Conservation (phyloP, 352 stramenopile genomes). For the Achlya hypogyna region DNA sequence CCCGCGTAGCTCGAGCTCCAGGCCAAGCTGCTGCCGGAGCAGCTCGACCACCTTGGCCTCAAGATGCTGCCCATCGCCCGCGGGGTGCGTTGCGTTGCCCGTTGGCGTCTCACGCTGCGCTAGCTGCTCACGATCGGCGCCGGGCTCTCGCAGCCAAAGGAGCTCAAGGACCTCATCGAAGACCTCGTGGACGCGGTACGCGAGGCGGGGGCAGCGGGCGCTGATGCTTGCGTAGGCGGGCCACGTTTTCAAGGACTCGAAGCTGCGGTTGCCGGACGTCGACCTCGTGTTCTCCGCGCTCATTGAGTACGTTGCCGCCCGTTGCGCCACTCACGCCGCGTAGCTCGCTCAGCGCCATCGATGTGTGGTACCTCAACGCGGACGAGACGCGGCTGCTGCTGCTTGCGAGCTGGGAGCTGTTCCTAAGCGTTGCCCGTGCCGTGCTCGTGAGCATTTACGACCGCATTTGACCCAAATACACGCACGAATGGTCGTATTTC, state of each 20-base stretch:
- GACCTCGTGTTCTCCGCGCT: slow-evolving; percentile 53
- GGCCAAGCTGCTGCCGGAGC: slow-evolving; percentile 5
- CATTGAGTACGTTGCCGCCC: slow-evolving; percentile 35
- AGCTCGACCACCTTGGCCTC: slow-evolving; percentile 17
- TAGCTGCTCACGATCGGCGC: slow-evolving; percentile 60
- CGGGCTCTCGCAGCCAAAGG: slow-evolving; percentile 62
- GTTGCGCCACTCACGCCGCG: neutral
- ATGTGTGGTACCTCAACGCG: slow-evolving; percentile 67
- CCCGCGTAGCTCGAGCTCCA: slow-evolving; percentile 4
- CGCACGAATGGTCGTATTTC: neutral
- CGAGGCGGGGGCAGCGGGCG: neutral
- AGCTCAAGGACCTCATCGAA: slow-evolving; percentile 57
- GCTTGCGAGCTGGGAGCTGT: slow-evolving; percentile 61
- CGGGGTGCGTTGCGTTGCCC: slow-evolving; percentile 24
- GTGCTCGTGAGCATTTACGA: slow-evolving; percentile 48
- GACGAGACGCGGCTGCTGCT: slow-evolving; percentile 43
- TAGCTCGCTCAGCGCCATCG: slow-evolving; percentile 42
- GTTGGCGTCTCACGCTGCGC: neutral
- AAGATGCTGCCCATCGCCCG: slow-evolving; percentile 61
- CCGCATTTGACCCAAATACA: slow-evolving; percentile 22
- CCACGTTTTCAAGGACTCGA: slow-evolving; percentile 50
- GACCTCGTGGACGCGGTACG: slow-evolving; percentile 42
- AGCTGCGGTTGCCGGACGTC: slow-evolving; percentile 30
- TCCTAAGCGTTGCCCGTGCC: slow-evolving; percentile 51
- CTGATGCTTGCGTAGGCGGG: slow-evolving; percentile 20